Conservation (phyloP, 345 rosid genomes). For the Citrus inodora region DNA sequence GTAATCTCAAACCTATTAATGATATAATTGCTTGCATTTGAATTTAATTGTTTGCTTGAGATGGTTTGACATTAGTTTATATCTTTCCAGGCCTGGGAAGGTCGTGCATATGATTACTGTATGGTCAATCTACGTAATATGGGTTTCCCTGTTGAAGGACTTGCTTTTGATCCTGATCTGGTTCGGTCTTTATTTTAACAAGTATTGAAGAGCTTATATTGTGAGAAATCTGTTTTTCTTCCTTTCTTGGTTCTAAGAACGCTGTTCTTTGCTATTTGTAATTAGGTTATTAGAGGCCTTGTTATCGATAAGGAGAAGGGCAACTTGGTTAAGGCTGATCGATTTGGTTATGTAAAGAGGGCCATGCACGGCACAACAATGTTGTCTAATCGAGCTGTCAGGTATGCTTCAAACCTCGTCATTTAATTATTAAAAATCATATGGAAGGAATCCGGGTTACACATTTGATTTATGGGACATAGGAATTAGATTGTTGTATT, state of each 20-base stretch:
- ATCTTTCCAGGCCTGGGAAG: conserved; percentile 90
- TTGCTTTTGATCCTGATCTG: conserved; percentile 84
- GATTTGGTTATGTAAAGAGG: conserved; percentile 91
- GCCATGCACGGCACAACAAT: conserved; percentile 94
- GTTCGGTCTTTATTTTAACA: conserved; percentile 33
- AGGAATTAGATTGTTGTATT: background rate
- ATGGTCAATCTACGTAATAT: conserved; percentile 74
- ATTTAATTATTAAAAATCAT: conserved; percentile 8
- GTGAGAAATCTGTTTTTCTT: background rate
- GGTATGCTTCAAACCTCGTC: conserved; percentile 37
- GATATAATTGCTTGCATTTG: background rate
- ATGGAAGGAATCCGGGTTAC: background rate
- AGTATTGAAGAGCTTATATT: background rate
- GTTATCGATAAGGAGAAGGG: conserved; percentile 97
- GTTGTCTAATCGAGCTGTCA: conserved; percentile 84
- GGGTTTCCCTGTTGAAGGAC: conserved; percentile 95
- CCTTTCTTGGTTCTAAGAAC: background rate
- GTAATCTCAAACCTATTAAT: background rate
- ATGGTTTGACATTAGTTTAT: conserved; percentile 9
- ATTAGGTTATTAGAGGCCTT: conserved; percentile 87
- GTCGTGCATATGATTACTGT: conserved; percentile 94
- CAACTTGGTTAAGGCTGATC: conserved; percentile 92
- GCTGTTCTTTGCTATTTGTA: conserved; percentile 11
- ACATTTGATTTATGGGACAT: background rate
- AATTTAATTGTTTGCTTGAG: background rate